Percentiles rank a stretch among this genome's conserved stretches.
These are phyloP conservation scores for Neurospora intermedia DNA, from an alignment of 495 filamentous ascomycete genomes.

Conservation along the genomic window DNA sequence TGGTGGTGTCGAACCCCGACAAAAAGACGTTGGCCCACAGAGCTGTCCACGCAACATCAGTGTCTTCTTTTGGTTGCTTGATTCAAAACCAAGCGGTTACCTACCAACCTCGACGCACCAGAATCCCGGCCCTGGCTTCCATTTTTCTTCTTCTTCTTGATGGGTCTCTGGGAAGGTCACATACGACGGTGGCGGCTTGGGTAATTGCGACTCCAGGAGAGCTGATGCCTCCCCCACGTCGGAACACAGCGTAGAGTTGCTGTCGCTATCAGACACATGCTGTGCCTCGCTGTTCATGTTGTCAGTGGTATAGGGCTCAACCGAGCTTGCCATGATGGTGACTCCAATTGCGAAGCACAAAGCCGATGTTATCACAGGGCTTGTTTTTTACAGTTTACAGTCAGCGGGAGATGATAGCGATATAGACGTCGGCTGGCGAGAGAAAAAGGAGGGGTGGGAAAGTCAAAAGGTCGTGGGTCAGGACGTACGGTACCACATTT, in stretches of 20 bases:
- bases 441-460: not conserved
- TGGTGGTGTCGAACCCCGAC: constrained; percentile 53
- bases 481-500: not conserved
- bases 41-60: constrained; percentile 24
- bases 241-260: not conserved
- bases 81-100: not conserved
- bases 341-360: not conserved
- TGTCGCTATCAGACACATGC: not conserved
- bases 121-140: constrained; percentile 22
- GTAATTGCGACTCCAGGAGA: constrained; percentile 11
- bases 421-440: not conserved
- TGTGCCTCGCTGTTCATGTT: not conserved
- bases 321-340: not conserved
- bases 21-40: constrained; percentile 58
- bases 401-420: not conserved
- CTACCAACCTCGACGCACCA: constrained; percentile 31
- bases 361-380: not conserved
- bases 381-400: not conserved
- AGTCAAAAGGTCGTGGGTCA: not conserved
- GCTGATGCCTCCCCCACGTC: constrained; percentile 12
- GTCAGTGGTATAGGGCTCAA: not conserved
- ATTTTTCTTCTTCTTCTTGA: constrained; percentile 6
- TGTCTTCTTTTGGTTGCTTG: constrained; percentile 3
- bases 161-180: constrained; percentile 11
- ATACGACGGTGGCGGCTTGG: constrained; percentile 10